A percentile compares a stretch with the other conserved stretches of the same genome.
Evolutionary conservation across 164 flowering plant genomes (phyloP).

Genomic region (Santalum album): DNA sequence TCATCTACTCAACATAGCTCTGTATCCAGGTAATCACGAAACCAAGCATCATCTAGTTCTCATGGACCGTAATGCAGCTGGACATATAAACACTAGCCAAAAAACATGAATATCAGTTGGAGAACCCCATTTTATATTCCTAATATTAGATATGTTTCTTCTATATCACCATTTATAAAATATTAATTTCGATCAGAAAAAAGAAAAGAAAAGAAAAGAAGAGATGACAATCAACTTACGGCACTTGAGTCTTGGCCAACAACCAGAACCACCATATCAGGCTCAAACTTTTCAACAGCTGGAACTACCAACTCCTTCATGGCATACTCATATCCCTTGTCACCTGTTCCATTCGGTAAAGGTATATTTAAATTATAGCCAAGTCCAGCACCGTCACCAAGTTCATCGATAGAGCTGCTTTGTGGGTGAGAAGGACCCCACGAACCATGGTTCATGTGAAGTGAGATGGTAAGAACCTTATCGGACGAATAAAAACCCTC

Average conservation of each 20-base stretch:
- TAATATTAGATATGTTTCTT: background rate
- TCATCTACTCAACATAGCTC: too few species aligned
- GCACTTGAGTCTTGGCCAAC: constrained; percentile 94
- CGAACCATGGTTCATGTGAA: constrained; percentile 96
- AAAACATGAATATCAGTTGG: too few species aligned
- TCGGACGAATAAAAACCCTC: constrained; percentile 74
- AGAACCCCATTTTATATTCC: too few species aligned
- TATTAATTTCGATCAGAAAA: background rate
- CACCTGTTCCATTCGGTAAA: constrained; percentile 86
- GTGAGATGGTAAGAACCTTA: constrained; percentile 74
- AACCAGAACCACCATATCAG: constrained; percentile 63
- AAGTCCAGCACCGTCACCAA: constrained; percentile 72
- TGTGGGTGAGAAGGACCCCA: constrained; percentile 99
- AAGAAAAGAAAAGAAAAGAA: too few species aligned
- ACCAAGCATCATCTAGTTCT: too few species aligned
- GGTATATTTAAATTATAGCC: constrained; percentile 87
- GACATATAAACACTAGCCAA: too few species aligned
- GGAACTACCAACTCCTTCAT: constrained; percentile 67
- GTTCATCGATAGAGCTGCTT: constrained; percentile 61
- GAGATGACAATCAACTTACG: constrained; percentile 37
- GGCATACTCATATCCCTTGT: constrained; percentile 64
- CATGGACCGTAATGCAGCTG: too few species aligned
- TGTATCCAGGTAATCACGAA: too few species aligned
- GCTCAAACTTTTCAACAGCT: constrained; percentile 58
- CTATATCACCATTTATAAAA: background rate